A percentile compares a stretch with the other conserved stretches of the same genome.
phyloP scores from a whole-genome alignment of 2,329 filamentous ascomycete species.

The Thyridium curvatum region DNA sequence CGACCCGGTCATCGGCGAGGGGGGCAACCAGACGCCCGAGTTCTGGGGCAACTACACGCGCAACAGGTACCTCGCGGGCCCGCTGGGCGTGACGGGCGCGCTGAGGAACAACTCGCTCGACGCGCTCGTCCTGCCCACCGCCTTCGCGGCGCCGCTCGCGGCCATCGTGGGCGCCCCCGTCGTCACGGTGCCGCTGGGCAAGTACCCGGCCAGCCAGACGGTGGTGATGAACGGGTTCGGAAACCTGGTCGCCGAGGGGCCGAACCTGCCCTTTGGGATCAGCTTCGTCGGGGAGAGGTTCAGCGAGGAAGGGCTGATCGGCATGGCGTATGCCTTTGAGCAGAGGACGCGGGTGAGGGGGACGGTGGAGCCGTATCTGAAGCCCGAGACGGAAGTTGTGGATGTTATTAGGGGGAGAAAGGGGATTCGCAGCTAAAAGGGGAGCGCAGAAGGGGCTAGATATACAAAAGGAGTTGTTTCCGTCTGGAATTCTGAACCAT shows the following conservation, averaged over 20 bases:
- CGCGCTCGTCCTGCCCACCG: constrained; percentile 55
- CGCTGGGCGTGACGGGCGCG: constrained; percentile 51
- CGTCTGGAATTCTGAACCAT: no score
- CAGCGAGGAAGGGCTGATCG: constrained; percentile 56
- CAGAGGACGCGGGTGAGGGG: constrained; percentile 37
- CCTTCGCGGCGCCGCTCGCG: constrained; percentile 37
- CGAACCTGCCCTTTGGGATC: constrained; percentile 50
- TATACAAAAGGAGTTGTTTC: no score
- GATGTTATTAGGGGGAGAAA: constrained; percentile 8
- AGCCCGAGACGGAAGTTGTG: constrained; percentile 21
- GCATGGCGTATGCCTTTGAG: constrained; percentile 64
- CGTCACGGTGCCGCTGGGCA: constrained; percentile 58
- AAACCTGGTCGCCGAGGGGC: constrained; percentile 44
- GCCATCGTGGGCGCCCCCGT: constrained; percentile 54
- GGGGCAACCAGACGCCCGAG: constrained; percentile 49
- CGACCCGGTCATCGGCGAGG: constrained; percentile 11
- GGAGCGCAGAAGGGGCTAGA: not conserved
- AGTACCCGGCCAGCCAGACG: constrained; percentile 42
- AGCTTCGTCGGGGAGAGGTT: constrained; percentile 56
- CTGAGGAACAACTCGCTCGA: constrained; percentile 33
- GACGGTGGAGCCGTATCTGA: constrained; percentile 18
- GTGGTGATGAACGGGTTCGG: constrained; percentile 38
- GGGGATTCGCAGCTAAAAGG: not conserved
- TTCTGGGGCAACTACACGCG: constrained; percentile 53
- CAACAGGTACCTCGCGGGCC: constrained; percentile 46